A percentile compares a stretch with the other conserved stretches of the same genome.
Evolutionary conservation across 768 basidiomycete species (phyloP).

Genomic region (Boletus patriciae): DNA sequence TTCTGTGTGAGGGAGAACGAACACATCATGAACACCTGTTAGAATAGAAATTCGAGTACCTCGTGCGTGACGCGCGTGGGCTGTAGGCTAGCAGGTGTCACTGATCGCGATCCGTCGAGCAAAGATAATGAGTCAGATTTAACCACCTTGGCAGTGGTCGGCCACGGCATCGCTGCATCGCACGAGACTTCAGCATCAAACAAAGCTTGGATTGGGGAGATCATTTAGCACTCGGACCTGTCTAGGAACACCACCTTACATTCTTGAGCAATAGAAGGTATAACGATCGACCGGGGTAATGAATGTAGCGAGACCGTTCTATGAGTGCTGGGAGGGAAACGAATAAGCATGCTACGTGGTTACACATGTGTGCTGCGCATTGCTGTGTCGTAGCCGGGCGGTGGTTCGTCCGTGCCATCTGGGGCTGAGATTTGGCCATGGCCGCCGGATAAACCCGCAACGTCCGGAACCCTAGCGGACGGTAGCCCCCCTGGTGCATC

Average conservation of each 20-base stretch:
- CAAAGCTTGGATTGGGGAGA: background rate
- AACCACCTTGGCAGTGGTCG: no score
- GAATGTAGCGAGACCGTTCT: background rate
- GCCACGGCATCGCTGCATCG: background rate
- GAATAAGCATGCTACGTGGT: background rate
- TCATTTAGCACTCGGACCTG: background rate
- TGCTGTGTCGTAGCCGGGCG: constrained; percentile 23
- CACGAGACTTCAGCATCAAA: background rate
- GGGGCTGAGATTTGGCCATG: background rate
- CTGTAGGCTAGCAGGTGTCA: no score
- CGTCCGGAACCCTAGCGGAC: background rate
- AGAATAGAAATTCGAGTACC: no score
- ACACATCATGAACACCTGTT: no score
- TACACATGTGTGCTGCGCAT: background rate
- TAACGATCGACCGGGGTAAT: background rate
- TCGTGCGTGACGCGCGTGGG: no score
- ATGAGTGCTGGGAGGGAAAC: background rate
- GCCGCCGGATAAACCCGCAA: background rate
- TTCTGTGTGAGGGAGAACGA: no score
- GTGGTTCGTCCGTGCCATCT: background rate
- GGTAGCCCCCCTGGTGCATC: background rate
- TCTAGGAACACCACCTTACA: background rate
- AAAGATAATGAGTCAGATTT: no score
- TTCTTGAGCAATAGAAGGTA: background rate
- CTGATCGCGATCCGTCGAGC: no score